Base-by-base conservation (phyloP, 768 basidiomycete species). In the Strobilomyces confusus region DNA sequence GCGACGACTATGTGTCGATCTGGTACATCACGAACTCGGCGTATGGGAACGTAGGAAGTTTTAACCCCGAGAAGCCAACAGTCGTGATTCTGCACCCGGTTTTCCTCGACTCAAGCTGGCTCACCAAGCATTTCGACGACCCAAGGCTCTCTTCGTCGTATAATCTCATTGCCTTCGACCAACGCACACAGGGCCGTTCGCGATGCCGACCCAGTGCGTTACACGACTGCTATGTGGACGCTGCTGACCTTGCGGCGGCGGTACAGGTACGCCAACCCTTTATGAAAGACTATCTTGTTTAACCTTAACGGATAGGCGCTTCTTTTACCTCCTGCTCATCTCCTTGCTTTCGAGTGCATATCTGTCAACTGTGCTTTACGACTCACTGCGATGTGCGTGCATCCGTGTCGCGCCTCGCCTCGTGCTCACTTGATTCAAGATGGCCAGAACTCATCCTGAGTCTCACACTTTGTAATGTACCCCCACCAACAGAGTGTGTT, bases 141-240 rank as follows among this genome's bases (percentile, higher is more conserved):
- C 78, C 79, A 0, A 77, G 87, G 40, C 69, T 92, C 23, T 67
- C 75, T 56, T 64, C 69, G 1, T 68, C 72, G 38, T 89, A 77
- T 69, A 91, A 91, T 63, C 65, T 91, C 29, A 82, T 91, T 57
- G 85, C 86, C 7, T 86, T 90, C 64, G 89, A 91, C 66, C 79
- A 81, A 61, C 81, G 89, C 12, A 75, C 78, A 11, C 75, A 75
- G 25, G 89, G 89, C 14, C 77, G 73, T 65, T 86, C 85, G 4
- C 66, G 68, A 3, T 77, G 72, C 56, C 75, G 80, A 49, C 79
- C 77, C 4, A 81, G 70, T 45, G 79, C 77, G 9, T 71, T 73
- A 43, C 82, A 85, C 61, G 89, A 92, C 68, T 79, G 76, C 54
- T 92, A 87, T 81, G 87, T 89, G 8, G 81, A 87, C 38, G 86